Conservation (phyloP, 2,329 filamentous ascomycete genomes). For the Metarhizium rileyi region DNA sequence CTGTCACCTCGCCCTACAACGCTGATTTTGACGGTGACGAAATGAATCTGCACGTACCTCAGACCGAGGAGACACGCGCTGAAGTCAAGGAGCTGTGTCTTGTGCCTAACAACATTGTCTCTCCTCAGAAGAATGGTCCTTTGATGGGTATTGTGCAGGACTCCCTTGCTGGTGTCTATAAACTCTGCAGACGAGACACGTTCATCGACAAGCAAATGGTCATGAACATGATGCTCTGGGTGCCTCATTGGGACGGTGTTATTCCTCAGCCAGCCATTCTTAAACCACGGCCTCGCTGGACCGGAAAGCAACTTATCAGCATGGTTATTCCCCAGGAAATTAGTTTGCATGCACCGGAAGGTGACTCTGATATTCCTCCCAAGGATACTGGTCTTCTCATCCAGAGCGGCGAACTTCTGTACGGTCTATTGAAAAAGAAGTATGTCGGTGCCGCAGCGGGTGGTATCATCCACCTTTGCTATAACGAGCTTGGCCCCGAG, state of each 20-base stretch:
- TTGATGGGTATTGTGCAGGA: slow-evolving; percentile 99
- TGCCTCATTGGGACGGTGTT: slow-evolving; percentile 93
- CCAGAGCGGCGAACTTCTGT: slow-evolving; percentile 80
- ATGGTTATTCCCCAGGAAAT: slow-evolving; percentile 83
- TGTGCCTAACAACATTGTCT: slow-evolving; percentile 98
- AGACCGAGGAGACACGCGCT: slow-evolving; percentile 91
- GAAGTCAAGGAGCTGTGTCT: slow-evolving; percentile 92
- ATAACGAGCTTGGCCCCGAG: slow-evolving; percentile 82
- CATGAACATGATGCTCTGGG: slow-evolving; percentile 97
- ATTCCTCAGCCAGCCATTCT: slow-evolving; percentile 90
- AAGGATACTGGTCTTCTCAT: slow-evolving; percentile 75
- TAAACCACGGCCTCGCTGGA: slow-evolving; percentile 90
- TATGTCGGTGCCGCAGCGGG: slow-evolving; percentile 80
- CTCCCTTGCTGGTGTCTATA: slow-evolving; percentile 92
- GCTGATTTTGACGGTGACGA: slow-evolving; percentile 99
- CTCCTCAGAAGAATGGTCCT: slow-evolving; percentile 90
- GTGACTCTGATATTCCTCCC: slow-evolving; percentile 47
- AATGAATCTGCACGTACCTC: slow-evolving; percentile 99
- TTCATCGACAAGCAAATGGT: slow-evolving; percentile 86
- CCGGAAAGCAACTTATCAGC: slow-evolving; percentile 94
- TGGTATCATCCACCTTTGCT: slow-evolving; percentile 91
- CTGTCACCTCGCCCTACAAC: slow-evolving; percentile 97
- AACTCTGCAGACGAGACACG: slow-evolving; percentile 85
- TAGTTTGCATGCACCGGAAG: slow-evolving; percentile 64
- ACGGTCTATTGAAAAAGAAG: slow-evolving; percentile 88